Evolutionary conservation across 345 rosid species (phyloP), one percentile per base, ranked within the genome.

Genomic region (Boechera retrofracta): DNA sequence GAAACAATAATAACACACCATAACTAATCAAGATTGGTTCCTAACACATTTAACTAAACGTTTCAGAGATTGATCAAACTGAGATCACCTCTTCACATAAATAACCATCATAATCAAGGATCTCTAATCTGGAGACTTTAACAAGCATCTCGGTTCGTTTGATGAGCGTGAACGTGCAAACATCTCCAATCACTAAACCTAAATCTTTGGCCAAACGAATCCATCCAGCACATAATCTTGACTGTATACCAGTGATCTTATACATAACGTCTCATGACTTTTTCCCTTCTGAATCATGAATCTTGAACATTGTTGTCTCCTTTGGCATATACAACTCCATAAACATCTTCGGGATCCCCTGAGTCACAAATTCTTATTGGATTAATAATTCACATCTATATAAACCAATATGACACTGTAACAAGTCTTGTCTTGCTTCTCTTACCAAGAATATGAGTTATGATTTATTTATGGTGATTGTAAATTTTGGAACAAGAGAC

Each of bases 161-260:
- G 1, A 63, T 55, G 59, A 77, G 75, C 54, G 5, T 51, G 38
- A 77, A 38, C 15, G 44, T 71, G 80, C 67, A 64, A 28, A 71
- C 67, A 71, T 77, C 67, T 55, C 80, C 80, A 16, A 77, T 12
- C 53, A 5, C 21, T 56, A 77, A 71, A 70, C 35, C 29, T 1
- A 70, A 18, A 2, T 64, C 67, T 13, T 36, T 56, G 5, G 26
- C 76, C 73, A 72, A 71, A 57, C 72, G 55, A 48, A 13, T n/a
- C 81, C 81, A 77, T 15, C 77, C 77, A 56, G 62, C 55, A 64
- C 48, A 31, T 62, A 77, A 55, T 64, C 72, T 77, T 49, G 81
- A 56, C 47, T 71, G 77, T 38, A 0, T 1, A 48, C 18, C 7
- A 47, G 15, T 64, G 53, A 56, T 3, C 60, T 45, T 28, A 26